Base-by-base conservation (phyloP, 2,329 filamentous ascomycete species). In the Stagonosporopsis rhizophila region DNA sequence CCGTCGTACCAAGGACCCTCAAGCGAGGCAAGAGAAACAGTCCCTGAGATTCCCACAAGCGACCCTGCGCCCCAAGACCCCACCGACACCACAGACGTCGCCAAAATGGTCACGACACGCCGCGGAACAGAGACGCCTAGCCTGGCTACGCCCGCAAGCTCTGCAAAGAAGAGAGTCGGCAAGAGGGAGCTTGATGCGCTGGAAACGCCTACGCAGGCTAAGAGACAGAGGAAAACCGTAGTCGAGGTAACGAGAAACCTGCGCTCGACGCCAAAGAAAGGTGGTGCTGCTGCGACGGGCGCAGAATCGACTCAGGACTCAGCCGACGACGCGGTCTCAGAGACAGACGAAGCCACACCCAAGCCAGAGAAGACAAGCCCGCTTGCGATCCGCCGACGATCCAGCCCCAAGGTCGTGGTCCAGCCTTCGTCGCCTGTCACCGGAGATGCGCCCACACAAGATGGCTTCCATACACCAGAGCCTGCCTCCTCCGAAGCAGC, bases 91-190 rank as follows among this genome's bases (percentile, higher is more conserved):
- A 25, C 39, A 39, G 53, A 62, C 44, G 23, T 56, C 14, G 52
- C 59, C 45, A 60, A 60, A 35, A 76, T 76, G 73, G 73, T 76
- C 47, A 73, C 70, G 6, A 75, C 72, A 25, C 68, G 72, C 53
- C 64, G 69, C 56, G 73, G 70, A 12, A 69, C 67, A 35, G 66
- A 66, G 46, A 69, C 67, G 23, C 66, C 66, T 8, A 65, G 67
- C 34, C 56, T 58, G 34, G 60, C 59, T 9, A 73, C 70, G 30
- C 66, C 63, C 25, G 56, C 49, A 37, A 70, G 67, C 50, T 68
- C 72, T 30, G 54, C 54, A 25, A 67, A 58, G 42, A 70, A 65
- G 49, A 58, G 55, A 23, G 44, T 55, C 20, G 66, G 63, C 35
- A 75, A 75, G 60, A 52, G 73, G 42, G 65, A 67, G 44, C 47